Evolutionary conservation across 352 stramenopile genomes (phyloP), one percentile per base, ranked within the genome.

Genomic region (Thalassiosira oceanica): DNA sequence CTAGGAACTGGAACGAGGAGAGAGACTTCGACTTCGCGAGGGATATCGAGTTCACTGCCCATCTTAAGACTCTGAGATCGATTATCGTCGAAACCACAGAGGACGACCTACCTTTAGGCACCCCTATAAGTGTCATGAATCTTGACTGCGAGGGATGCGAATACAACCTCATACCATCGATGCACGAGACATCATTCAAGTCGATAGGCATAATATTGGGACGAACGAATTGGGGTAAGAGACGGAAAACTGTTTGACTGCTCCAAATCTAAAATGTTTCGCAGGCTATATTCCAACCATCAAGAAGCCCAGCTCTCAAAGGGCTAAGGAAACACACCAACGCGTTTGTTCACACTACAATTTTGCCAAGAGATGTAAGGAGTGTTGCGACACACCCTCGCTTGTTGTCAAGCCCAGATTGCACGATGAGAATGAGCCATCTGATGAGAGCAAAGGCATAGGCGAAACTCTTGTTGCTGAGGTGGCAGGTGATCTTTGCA

Each of bases 131-230:
- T 61, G 80, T 88, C 0, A 21, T 88, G 43, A 86, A 88, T 64
- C 42, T 88, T n/a, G 77, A 86, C 51, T 88, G 80, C 58, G 62
- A 84, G 43, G 80, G 76, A 0, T 88, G 80, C 37, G 80, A 88
- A 56, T 88, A 88, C 50, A 86, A 86, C 64, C 41, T 88, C 2
- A 84, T 88, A 37, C 80, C 80, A 11, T 62, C 57, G 13, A 58
- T 88, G 56, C 66, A 70, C n/a, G 65, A 84, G 26, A 53, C 61
- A 28, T 69, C 81, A 41, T 86, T 82, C 56, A 78, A 86, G 57
- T 66, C 67, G 8, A 84, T 88, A 66, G 64, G 52, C 8, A 65
- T 80, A 10, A 61, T 88, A 37, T 64, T 86, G 24, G 80, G 77
- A 28, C 43, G 56, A 15, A 78, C 83, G 1, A 82, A 88, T 56